Percentiles rank a stretch among this genome's conserved stretches.
phyloP scores from a whole-genome alignment of 2,329 filamentous ascomycete species.

The Fusarium mexicanum region DNA sequence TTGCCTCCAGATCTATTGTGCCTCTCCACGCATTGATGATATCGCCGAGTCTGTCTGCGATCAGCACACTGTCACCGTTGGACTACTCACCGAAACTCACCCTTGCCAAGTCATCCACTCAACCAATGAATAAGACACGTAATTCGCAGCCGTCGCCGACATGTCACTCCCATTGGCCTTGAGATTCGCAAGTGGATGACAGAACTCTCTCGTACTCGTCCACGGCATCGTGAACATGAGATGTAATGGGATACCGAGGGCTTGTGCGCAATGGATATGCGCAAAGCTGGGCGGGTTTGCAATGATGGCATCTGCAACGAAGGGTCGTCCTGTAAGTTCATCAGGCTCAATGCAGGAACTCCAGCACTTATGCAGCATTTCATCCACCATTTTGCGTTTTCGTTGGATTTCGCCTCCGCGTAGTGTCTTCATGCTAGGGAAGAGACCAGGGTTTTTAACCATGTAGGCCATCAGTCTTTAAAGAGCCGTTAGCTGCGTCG shows the following conservation, averaged over 20 bases:
- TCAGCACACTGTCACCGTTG: rapidly evolving
- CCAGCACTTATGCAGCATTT: slow-evolving; percentile 47
- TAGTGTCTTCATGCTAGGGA: slow-evolving; percentile 42
- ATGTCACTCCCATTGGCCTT: slow-evolving; percentile 54
- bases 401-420: slow-evolving; percentile 41
- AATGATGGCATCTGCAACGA: slow-evolving; percentile 61
- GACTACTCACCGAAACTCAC: neutral
- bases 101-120: slow-evolving; percentile 84
- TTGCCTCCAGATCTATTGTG: slow-evolving; percentile 8
- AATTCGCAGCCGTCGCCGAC: slow-evolving; percentile 63
- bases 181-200: slow-evolving; percentile 78
- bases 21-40: slow-evolving; percentile 34
- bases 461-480: slow-evolving; percentile 36
- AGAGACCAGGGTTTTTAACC: slow-evolving; percentile 46
- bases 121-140: slow-evolving; percentile 75
- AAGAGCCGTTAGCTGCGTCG: neutral
- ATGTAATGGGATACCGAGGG: slow-evolving; percentile 55
- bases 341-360: slow-evolving; percentile 34
- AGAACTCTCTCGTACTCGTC: slow-evolving; percentile 77
- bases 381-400: slow-evolving; percentile 42
- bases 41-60: slow-evolving; percentile 17
- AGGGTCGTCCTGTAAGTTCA: slow-evolving; percentile 41
- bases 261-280: slow-evolving; percentile 59
- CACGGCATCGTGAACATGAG: slow-evolving; percentile 74
- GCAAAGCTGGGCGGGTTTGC: slow-evolving; percentile 62